Conservation (phyloP, 441 rosid species). For the Biscutella auriculata region DNA sequence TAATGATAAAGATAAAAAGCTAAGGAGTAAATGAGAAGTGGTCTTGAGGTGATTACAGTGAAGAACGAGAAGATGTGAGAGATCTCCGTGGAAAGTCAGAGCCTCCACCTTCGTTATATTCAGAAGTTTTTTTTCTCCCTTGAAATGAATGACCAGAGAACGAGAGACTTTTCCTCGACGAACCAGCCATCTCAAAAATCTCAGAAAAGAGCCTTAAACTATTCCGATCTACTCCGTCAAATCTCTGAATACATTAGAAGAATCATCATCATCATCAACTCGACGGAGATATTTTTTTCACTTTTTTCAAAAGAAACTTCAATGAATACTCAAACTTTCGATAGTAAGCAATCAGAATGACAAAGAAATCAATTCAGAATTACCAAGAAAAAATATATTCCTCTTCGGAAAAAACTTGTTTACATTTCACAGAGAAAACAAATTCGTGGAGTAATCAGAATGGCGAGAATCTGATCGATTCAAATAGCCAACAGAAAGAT, state of each 20-base stretch:
- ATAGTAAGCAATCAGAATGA: neutral
- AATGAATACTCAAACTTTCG: neutral
- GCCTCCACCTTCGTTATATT: conserved; percentile 29
- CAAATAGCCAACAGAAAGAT: too few species aligned
- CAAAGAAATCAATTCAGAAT: too few species aligned
- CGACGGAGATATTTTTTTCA: neutral
- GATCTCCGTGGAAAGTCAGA: conserved; percentile 42
- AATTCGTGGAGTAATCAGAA: too few species aligned
- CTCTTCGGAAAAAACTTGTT: too few species aligned
- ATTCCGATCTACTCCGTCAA: conserved; percentile 2
- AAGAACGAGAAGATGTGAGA: conserved; percentile 45
- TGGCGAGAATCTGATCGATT: too few species aligned
- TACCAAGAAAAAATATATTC: too few species aligned
- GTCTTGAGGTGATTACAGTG: conserved; percentile 33
- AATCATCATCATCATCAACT: neutral
- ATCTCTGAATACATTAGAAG: neutral
- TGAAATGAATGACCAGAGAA: conserved; percentile 32
- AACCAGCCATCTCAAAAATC: conserved; percentile 55
- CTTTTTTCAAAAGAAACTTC: neutral
- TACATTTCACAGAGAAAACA: too few species aligned
- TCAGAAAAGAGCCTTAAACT: too few species aligned
- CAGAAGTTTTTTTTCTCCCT: conserved; percentile 46
- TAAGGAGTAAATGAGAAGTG: neutral
- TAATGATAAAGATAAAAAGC: neutral
- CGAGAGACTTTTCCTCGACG: conserved; percentile 63